phyloP scores from a whole-genome alignment of 140 eudicot genomes.

The Ambrosia hybrid region DNA sequence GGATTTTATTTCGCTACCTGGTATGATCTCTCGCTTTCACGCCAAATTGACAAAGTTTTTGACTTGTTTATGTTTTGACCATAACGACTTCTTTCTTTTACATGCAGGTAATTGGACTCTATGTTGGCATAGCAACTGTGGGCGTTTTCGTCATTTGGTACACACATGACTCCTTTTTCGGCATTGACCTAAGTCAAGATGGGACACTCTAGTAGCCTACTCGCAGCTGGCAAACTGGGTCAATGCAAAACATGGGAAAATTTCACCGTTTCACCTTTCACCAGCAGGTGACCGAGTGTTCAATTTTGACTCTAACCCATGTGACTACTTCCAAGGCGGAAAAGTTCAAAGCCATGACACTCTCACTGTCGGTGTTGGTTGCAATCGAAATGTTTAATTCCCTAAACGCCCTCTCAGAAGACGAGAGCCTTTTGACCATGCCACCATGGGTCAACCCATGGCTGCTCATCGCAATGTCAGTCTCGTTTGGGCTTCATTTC shows the following conservation, averaged over 20 bases:
- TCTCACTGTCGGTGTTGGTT: conserved; percentile 74
- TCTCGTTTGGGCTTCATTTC: conserved; percentile 87
- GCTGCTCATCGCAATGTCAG: conserved; percentile 84
- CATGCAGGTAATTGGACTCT: conserved; percentile 78
- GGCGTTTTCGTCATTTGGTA: conserved; percentile 85
- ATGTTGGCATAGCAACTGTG: conserved; percentile 86
- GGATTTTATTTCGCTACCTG: conserved; percentile 87
- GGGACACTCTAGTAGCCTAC: conserved; percentile 77
- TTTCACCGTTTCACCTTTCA: conserved; percentile 62
- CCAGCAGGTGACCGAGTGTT: conserved; percentile 57
- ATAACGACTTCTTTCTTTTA: neutral
- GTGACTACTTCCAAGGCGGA: conserved; percentile 74
- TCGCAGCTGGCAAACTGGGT: conserved; percentile 83
- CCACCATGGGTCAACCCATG: conserved; percentile 98
- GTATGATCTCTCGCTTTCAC: conserved; percentile 30
- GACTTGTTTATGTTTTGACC: neutral
- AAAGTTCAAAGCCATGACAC: conserved; percentile 86
- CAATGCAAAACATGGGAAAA: conserved; percentile 72
- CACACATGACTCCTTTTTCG: conserved; percentile 72
- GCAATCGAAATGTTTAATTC: conserved; percentile 93
- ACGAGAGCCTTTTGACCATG: conserved; percentile 79
- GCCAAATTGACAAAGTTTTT: neutral
- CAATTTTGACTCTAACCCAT: conserved; percentile 64
- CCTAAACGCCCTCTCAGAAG: conserved; percentile 92
- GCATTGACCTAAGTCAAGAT: conserved; percentile 75